Evolutionary conservation across 306 rosid genomes (phyloP), one percentile per base, ranked within the genome.

Genomic region (Cucurbita argyrosperma): DNA sequence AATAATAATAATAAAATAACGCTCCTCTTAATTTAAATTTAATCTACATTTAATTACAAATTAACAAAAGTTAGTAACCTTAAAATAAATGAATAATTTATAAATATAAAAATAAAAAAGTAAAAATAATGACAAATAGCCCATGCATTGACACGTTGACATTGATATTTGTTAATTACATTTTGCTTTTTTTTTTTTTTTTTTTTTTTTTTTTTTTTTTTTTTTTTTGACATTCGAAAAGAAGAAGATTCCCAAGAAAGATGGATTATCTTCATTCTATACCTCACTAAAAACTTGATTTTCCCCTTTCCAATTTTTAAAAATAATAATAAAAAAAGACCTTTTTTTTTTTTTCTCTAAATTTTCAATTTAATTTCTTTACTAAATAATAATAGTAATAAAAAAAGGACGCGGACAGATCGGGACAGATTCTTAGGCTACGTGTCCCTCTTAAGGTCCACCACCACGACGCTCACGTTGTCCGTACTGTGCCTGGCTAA

Each of bases 401-500:
- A 30, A 30, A 4, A 15, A 70, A 30, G 30, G 52, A 6, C 10
- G 49, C 49, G 35, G 6, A 51, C 6, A 26, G 10, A 68, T 4
- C 6, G 54, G 26, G 37, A 40, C 26, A 71, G 47, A 71, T 49
- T 30, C 60, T 71, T 37, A 30, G 75, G 60, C 47, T 51, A 43
- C 42, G 77, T 21, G 54, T 14, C 67, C 39, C 68, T 64, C 79
- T 78, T 80, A 5, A 88, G 88, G 81, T 86, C 81, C 19, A 88
- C 87, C 66, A 86, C 90, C 26, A 84, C 79, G 14, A 86, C 85
- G 79, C 88, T 86, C 71, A 88, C 82, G 84, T 88, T 88, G 86
- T 84, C 93, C 21, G 77, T 6, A 60, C 86, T 86, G 72, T 76
- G 87, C 79, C 88, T 80, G 3, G 93, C 88, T 82, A 86, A 72